Evolutionary conservation across 2,329 filamentous ascomycete species (phyloP).

Genomic region (Hortaea sp.): DNA sequence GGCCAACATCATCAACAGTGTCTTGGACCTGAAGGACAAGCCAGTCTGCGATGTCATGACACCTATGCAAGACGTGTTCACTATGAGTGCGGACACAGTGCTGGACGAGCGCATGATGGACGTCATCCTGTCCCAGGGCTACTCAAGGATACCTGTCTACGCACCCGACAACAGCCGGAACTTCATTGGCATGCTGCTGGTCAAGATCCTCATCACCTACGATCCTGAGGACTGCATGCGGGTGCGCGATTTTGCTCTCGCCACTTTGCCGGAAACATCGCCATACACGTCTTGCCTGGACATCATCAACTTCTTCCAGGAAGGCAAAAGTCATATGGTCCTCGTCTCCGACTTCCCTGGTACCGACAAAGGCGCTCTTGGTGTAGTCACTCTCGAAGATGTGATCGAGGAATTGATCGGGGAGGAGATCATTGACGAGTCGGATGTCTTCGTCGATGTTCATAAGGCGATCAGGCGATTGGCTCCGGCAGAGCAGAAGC

Average conservation of each 20-base stretch:
- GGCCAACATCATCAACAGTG: constrained; percentile 96
- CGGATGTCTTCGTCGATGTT: constrained; percentile 94
- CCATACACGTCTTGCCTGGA: constrained; percentile 94
- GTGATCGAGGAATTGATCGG: constrained; percentile 98
- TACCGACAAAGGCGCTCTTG: constrained; percentile 80
- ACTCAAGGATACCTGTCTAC: constrained; percentile 92
- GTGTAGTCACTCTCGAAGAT: constrained; percentile 92
- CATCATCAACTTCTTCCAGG: constrained; percentile 99
- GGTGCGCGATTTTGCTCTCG: constrained; percentile 83
- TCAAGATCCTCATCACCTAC: constrained; percentile 98
- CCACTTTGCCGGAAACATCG: constrained; percentile 86
- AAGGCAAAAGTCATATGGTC: constrained; percentile 98
- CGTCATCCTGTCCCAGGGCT: constrained; percentile 81
- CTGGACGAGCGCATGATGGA: constrained; percentile 93
- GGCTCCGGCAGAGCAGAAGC: constrained; percentile 67
- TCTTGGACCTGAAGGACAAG: constrained; percentile 93
- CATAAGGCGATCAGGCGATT: constrained; percentile 94
- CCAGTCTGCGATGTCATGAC: constrained; percentile 95
- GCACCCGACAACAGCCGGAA: constrained; percentile 72
- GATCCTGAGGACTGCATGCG: constrained; percentile 85
- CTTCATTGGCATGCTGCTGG: constrained; percentile 94
- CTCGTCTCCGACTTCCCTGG: constrained; percentile 84
- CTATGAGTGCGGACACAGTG: constrained; percentile 88
- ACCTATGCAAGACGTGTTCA: constrained; percentile 94
- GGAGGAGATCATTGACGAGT: constrained; percentile 99